Conservation (phyloP, 1,284 basidiomycete genomes). For the Ceratorhiza oryzae-sativae region DNA sequence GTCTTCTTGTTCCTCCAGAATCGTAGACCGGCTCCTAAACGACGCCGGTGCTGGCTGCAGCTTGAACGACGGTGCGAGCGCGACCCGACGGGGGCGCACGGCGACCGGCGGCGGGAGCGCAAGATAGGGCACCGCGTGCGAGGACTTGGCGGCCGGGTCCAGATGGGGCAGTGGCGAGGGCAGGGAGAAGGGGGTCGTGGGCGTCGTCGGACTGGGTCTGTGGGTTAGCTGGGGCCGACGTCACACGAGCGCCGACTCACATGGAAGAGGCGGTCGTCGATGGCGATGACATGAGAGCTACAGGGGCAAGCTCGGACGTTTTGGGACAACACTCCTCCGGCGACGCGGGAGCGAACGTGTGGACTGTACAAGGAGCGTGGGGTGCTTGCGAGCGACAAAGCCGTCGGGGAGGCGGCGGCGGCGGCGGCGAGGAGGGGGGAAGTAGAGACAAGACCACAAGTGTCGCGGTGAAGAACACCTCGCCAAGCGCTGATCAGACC, state of each 20-base stretch:
- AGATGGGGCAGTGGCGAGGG: constrained; percentile 18
- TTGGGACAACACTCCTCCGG: background rate
- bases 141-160: constrained; percentile 7
- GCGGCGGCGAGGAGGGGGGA: background rate
- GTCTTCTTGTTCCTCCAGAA: constrained; percentile 33
- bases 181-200: constrained; percentile 36
- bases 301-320: background rate
- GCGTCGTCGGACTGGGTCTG: constrained; percentile 22
- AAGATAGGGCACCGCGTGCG: constrained; percentile 15
- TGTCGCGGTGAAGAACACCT: constrained; percentile 27
- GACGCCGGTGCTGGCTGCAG: constrained; percentile 25
- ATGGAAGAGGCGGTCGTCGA: constrained; percentile 36
- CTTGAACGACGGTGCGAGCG: constrained; percentile 24
- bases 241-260: constrained; percentile 5
- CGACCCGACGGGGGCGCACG: constrained; percentile 14
- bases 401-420: background rate
- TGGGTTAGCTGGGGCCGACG: background rate
- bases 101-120: constrained; percentile 32
- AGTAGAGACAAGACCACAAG: background rate
- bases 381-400: constrained; percentile 29
- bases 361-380: constrained; percentile 36
- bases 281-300: constrained; percentile 35
- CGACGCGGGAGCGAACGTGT: background rate
- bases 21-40: constrained; percentile 19
- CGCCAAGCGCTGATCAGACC: constrained; percentile 8